A percentile compares a stretch with the other conserved stretches of the same genome.
Conservation (phyloP, 176 grass and related monocot species). For the Juncus effusus region DNA sequence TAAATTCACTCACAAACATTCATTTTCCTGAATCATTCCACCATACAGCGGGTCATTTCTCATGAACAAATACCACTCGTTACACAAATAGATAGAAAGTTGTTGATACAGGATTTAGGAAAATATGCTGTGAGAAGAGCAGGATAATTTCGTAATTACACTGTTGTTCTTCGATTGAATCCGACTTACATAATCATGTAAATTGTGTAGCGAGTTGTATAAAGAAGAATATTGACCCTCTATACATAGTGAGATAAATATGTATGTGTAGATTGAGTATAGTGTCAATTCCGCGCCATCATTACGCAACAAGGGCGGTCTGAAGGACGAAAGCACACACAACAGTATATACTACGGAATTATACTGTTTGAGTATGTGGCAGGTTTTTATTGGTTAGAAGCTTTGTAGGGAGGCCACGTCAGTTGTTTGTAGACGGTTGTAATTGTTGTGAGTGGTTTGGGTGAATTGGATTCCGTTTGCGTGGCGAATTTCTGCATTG, state of each 20-base stretch:
- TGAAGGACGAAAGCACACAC: neutral
- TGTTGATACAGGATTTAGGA: neutral
- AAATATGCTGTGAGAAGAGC: neutral
- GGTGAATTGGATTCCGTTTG: neutral
- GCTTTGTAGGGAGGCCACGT: neutral
- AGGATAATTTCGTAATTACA: too few relatives aligned
- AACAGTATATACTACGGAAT: neutral
- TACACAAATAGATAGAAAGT: neutral
- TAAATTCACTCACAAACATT: neutral
- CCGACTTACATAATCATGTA: too few relatives aligned
- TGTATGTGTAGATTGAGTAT: too few relatives aligned
- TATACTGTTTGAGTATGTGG: too few relatives aligned
- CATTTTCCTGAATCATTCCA: neutral
- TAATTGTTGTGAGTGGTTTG: neutral
- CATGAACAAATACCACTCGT: neutral
- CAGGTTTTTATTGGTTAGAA: too few relatives aligned
- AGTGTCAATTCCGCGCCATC: constrained; percentile 31
- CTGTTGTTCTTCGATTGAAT: too few relatives aligned
- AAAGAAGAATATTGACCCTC: too few relatives aligned
- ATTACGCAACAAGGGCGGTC: constrained; percentile 15
- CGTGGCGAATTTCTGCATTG: too few relatives aligned
- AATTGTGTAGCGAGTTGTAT: too few relatives aligned
- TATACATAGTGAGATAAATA: too few relatives aligned
- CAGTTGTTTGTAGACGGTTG: neutral
- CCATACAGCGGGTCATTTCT: neutral